Evolutionary conservation across 164 flowering plant species (phyloP).

Genomic region (Liquidambar formosana): DNA sequence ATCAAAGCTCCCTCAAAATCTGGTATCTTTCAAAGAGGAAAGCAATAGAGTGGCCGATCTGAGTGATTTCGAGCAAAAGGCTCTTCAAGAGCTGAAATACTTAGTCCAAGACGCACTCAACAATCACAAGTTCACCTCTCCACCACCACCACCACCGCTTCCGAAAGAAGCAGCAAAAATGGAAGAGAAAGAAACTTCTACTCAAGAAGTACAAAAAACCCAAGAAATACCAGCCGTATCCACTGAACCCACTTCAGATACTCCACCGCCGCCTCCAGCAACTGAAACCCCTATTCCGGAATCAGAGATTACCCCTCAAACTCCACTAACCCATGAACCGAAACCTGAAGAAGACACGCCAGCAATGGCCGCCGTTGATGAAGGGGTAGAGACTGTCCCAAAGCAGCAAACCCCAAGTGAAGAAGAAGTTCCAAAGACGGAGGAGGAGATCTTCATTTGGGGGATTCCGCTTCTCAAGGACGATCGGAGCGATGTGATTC

Average conservation of each 20-base stretch:
- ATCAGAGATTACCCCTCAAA: background rate
- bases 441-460: conserved; percentile 39
- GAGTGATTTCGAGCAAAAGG: conserved; percentile 39
- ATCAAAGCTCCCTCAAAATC: conserved; percentile 27
- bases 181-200: too few species aligned
- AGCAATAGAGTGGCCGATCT: conserved; percentile 52
- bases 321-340: background rate
- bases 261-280: conserved; percentile 3
- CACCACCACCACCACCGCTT: conserved; percentile 4
- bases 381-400: background rate
- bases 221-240: background rate
- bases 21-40: conserved; percentile 57
- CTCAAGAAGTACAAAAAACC: background rate
- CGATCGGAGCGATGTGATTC: conserved; percentile 43
- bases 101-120: conserved; percentile 39
- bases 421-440: conserved; percentile 1
- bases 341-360: background rate
- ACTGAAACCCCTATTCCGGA: background rate
- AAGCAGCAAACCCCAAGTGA: conserved; percentile 1
- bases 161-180: too few species aligned
- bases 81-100: conserved; percentile 43
- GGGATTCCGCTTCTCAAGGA: conserved; percentile 50
- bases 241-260: background rate
- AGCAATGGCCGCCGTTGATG: background rate
- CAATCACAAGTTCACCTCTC: conserved; percentile 13